These are phyloP conservation scores for Chondrus crispus DNA, from an alignment of 23 red algal genomes.

Conservation along the genomic window DNA sequence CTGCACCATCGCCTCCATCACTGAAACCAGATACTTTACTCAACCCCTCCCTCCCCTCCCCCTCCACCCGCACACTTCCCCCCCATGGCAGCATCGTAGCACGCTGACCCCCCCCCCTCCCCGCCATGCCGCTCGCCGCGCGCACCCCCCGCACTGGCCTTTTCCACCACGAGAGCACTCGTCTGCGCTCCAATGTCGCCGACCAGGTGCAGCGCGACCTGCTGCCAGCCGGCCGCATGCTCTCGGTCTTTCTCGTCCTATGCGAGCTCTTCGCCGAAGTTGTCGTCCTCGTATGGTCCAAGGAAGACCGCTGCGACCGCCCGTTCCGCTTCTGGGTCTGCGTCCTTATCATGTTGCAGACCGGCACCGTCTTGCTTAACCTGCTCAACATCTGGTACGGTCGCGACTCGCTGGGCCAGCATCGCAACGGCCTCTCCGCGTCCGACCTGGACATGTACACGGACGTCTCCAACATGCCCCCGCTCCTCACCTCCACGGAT, in stretches of 20 bases:
- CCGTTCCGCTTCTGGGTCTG: slow-evolving; percentile 84
- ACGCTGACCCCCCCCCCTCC: background rate
- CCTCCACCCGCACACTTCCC: background rate
- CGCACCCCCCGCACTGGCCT: slow-evolving; percentile 30
- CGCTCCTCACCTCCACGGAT: no score
- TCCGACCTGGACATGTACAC: slow-evolving; percentile 56
- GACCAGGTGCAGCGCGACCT: slow-evolving; percentile 86
- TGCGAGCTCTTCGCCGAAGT: slow-evolving; percentile 84
- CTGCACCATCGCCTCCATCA: background rate
- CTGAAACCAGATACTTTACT: background rate
- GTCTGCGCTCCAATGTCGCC: slow-evolving; percentile 82
- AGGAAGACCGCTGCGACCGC: slow-evolving; percentile 65
- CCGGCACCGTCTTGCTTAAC: slow-evolving; percentile 63
- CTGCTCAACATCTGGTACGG: slow-evolving; percentile 57
- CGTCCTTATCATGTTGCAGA: slow-evolving; percentile 82
- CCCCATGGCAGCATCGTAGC: background rate
- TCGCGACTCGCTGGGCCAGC: slow-evolving; percentile 15
- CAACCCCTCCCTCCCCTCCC: background rate
- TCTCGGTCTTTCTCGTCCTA: slow-evolving; percentile 80
- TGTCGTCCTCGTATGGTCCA: slow-evolving; percentile 55
- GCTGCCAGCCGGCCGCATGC: slow-evolving; percentile 73
- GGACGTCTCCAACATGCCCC: no score
- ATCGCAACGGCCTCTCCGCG: slow-evolving; percentile 50
- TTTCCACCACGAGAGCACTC: slow-evolving; percentile 68
- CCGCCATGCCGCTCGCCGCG: background rate